Conservation (phyloP, 2,329 filamentous ascomycete genomes). For the Davidsoniella australis region DNA sequence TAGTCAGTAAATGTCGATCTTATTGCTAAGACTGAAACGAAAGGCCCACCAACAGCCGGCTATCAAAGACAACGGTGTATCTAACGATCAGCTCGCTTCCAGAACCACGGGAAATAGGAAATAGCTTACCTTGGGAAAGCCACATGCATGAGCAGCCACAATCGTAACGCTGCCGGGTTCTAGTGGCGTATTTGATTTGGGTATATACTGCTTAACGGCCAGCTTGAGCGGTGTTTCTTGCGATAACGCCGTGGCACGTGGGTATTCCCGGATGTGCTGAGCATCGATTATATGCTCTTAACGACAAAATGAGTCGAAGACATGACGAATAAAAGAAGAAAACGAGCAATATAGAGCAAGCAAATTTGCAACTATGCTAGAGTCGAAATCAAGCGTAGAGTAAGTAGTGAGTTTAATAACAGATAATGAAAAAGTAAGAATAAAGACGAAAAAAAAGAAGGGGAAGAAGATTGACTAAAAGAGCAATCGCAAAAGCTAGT, state of each 20-base stretch:
- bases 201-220: conserved; percentile 76
- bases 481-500: no score
- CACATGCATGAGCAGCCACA: conserved; percentile 77
- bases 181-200: conserved; percentile 49
- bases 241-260: conserved; percentile 49
- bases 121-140: conserved; percentile 59
- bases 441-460: no score
- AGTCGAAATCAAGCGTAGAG: no score
- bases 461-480: no score
- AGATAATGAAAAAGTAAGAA: no score
- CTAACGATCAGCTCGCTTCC: neutral
- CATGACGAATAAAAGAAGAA: no score
- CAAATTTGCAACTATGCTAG: no score
- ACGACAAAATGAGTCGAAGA: conserved; percentile 4
- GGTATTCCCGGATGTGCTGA: conserved; percentile 70
- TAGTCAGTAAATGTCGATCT: neutral
- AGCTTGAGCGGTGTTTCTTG: conserved; percentile 62
- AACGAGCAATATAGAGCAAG: no score
- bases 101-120: neutral
- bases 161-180: conserved; percentile 67
- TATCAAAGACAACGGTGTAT: neutral
- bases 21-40: neutral
- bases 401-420: no score
- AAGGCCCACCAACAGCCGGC: no score
- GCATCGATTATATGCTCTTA: conserved; percentile 45